Evolutionary conservation across 345 rosid species (phyloP).

Genomic region (Hibiscus mutabilis): DNA sequence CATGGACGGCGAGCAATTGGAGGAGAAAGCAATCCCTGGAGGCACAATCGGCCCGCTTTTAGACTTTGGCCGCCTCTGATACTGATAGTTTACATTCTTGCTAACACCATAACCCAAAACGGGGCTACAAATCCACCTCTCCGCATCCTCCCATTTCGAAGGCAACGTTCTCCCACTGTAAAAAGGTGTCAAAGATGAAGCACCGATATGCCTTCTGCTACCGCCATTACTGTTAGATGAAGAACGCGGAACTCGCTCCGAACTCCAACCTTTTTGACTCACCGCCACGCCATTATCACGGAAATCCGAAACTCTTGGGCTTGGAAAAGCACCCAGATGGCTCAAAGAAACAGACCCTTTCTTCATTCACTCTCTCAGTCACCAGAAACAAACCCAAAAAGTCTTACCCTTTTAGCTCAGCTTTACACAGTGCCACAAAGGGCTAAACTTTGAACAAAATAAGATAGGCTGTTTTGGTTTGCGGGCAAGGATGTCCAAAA

Average conservation of each 20-base stretch:
- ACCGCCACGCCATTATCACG: constrained; percentile 19
- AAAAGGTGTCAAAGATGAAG: constrained; percentile 60
- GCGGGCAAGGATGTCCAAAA: not conserved
- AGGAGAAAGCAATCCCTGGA: constrained; percentile 42
- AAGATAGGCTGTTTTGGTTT: not conserved
- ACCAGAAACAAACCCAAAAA: not conserved
- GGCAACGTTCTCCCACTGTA: constrained; percentile 75
- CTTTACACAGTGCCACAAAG: not conserved
- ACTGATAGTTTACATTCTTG: constrained; percentile 21
- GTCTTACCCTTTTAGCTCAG: not conserved
- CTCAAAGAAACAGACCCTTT: constrained; percentile 27
- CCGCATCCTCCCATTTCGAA: constrained; percentile 97
- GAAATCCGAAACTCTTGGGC: constrained; percentile 43
- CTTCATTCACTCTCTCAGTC: constrained; percentile 25
- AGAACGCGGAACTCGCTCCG: constrained; percentile 69
- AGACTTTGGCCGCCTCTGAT: constrained; percentile 65
- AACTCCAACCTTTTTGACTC: constrained; percentile 64
- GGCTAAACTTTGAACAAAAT: not conserved
- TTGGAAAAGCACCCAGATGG: constrained; percentile 36
- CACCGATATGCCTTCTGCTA: constrained; percentile 45
- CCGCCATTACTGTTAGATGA: constrained; percentile 25
- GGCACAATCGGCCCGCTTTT: constrained; percentile 81
- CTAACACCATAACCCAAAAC: constrained; percentile 38
- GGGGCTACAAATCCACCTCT: constrained; percentile 94
- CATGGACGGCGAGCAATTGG: constrained; percentile 40